phyloP scores from a whole-genome alignment of 2,329 filamentous ascomycete species.

The Juglanconis juglandina region DNA sequence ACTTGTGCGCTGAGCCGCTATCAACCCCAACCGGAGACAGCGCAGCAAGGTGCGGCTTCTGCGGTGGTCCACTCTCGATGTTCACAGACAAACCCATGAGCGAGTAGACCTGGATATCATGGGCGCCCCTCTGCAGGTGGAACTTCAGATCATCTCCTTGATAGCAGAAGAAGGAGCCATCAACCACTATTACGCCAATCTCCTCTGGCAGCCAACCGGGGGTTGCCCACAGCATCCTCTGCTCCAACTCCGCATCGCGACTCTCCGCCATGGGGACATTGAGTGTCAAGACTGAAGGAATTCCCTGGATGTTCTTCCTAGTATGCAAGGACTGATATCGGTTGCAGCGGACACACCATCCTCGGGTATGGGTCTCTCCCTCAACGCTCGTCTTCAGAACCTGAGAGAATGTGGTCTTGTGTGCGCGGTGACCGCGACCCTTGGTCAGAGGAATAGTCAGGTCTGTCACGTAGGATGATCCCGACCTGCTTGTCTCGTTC shows the following conservation, averaged over 20 bases:
- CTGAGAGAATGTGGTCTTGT: conserved; percentile 73
- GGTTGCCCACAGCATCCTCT: conserved; percentile 79
- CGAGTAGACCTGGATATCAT: conserved; percentile 85
- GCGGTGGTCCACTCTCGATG: conserved; percentile 79
- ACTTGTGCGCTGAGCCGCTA: conserved; percentile 76
- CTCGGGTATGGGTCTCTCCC: conserved; percentile 80
- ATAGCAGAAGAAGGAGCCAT: conserved; percentile 91
- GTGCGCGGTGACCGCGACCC: conserved; percentile 46
- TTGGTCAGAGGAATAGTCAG: conserved; percentile 69
- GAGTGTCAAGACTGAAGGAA: conserved; percentile 83
- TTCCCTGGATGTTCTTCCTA: conserved; percentile 75
- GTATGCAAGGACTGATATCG: conserved; percentile 86
- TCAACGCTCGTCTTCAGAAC: conserved; percentile 92
- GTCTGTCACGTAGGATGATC: conserved; percentile 79
- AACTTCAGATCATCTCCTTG: conserved; percentile 85
- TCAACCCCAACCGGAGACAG: conserved; percentile 79
- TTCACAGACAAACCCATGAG: conserved; percentile 86
- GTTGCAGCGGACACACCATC: conserved; percentile 90
- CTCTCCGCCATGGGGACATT: conserved; percentile 67
- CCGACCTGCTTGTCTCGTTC: conserved; percentile 78
- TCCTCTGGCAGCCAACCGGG: conserved; percentile 91
- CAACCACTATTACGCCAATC: conserved; percentile 85
- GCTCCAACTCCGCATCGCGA: conserved; percentile 52
- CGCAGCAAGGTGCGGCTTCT: conserved; percentile 86
- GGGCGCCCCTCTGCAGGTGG: conserved; percentile 73